phyloP scores from a whole-genome alignment of 2,329 filamentous ascomycete genomes.

The Fusarium austroafricanum region DNA sequence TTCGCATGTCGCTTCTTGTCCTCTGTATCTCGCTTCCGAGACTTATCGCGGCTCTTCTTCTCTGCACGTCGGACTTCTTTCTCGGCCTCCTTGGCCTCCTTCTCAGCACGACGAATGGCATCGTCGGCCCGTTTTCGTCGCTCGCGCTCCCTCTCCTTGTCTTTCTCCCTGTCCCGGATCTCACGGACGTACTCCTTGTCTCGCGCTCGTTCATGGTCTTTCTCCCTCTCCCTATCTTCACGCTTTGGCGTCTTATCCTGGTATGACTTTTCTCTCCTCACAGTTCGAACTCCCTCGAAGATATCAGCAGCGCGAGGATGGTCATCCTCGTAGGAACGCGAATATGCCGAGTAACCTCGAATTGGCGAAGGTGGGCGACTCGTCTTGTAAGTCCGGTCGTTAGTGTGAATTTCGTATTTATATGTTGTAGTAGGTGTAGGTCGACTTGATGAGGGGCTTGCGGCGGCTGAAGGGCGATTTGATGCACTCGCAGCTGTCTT shows the following conservation, averaged over 20 bases:
- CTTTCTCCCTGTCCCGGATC: conserved; percentile 38
- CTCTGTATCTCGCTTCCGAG: conserved; percentile 52
- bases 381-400: conserved; percentile 59
- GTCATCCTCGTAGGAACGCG: conserved; percentile 61
- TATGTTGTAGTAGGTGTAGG: conserved; percentile 52
- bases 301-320: conserved; percentile 51
- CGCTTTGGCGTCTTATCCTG: conserved; percentile 59
- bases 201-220: conserved; percentile 51
- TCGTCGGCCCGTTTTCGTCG: conserved; percentile 26
- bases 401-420: conserved; percentile 62
- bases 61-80: conserved; percentile 51
- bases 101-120: conserved; percentile 40
- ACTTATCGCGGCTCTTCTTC: conserved; percentile 55
- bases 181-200: conserved; percentile 42
- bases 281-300: conserved; percentile 60
- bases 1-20: conserved; percentile 53
- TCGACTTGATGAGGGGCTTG: conserved; percentile 32
- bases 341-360: conserved; percentile 49
- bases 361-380: conserved; percentile 47
- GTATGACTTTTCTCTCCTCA: conserved; percentile 61
- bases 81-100: conserved; percentile 48
- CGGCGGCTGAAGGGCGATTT: conserved; percentile 15
- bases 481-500: conserved; percentile 47
- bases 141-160: conserved; percentile 43
- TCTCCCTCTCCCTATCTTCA: conserved; percentile 53